phyloP scores from a whole-genome alignment of 345 rosid genomes.

The Anacardium occidentale region DNA sequence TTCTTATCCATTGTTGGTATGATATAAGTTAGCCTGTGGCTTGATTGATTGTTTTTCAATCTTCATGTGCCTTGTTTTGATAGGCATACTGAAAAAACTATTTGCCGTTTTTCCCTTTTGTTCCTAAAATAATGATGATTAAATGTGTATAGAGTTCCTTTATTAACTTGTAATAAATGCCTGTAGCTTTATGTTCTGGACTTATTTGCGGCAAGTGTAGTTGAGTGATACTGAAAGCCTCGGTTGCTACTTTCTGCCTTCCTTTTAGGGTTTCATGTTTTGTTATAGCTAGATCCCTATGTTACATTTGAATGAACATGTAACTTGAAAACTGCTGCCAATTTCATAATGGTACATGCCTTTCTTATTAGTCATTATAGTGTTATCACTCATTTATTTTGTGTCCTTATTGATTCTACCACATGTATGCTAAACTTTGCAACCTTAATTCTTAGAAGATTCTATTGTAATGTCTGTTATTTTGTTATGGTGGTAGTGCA shows the following conservation, averaged over 20 bases:
- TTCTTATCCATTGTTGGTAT: neutral
- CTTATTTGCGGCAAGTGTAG: neutral
- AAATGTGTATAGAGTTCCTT: neutral
- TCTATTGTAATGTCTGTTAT: constrained; percentile 24
- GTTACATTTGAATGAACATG: neutral
- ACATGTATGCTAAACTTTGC: neutral
- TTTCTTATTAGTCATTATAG: neutral
- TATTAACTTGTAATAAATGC: neutral
- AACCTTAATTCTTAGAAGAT: neutral
- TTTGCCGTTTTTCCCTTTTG: neutral
- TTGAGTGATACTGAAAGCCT: neutral
- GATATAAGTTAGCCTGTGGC: neutral
- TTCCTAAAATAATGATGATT: neutral
- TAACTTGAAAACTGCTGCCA: neutral
- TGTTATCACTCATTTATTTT: neutral
- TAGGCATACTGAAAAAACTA: neutral
- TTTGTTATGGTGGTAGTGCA: constrained; percentile 53
- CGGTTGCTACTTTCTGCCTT: neutral
- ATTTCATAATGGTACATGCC: neutral
- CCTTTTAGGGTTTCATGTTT: neutral
- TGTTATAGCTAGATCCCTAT: neutral
- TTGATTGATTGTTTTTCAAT: neutral
- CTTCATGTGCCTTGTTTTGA: neutral
- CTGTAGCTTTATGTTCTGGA: neutral
- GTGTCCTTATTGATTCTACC: neutral